phyloP scores from a whole-genome alignment of 805 yeast genomes.

The Cyberlindnera nakhonratchasimensis region DNA sequence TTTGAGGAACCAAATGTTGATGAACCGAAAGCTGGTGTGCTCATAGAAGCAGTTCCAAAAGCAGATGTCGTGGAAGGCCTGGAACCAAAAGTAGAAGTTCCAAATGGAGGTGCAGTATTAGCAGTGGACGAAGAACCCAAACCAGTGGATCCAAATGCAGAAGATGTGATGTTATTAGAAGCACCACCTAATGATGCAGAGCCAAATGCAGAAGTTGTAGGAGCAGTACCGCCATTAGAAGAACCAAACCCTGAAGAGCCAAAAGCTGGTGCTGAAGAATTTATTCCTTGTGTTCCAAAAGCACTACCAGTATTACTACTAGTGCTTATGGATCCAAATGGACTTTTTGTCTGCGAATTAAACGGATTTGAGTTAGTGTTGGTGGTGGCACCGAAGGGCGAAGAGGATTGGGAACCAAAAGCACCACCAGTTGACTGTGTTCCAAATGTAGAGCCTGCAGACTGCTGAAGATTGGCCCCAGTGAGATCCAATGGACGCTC shows the following conservation, averaged over 20 bases:
- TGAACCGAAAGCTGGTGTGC: slow-evolving; percentile 22
- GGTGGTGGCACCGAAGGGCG: slow-evolving; percentile 9
- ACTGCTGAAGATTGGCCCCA: slow-evolving; percentile 14
- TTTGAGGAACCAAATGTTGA: slow-evolving; percentile 8
- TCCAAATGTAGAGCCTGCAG: slow-evolving; percentile 7
- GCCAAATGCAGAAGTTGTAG: slow-evolving; percentile 15
- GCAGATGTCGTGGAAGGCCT: not conserved
- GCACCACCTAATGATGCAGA: too few species aligned
- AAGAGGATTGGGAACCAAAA: slow-evolving; percentile 15
- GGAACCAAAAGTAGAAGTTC: not conserved
- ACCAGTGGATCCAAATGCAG: slow-evolving; percentile 20
- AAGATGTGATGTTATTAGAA: slow-evolving; percentile 9
- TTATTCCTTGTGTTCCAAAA: slow-evolving; percentile 2
- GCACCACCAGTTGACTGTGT: slow-evolving; percentile 11
- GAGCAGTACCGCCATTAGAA: not conserved
- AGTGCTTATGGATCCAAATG: slow-evolving; percentile 1
- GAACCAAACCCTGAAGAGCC: slow-evolving; percentile 13
- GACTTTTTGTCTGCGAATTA: slow-evolving; percentile 3
- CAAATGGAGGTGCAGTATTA: not conserved
- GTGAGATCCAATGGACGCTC: slow-evolving; percentile 33
- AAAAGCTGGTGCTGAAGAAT: slow-evolving; percentile 9
- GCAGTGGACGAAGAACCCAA: slow-evolving; percentile 13
- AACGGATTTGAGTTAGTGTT: not conserved
- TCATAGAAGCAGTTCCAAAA: slow-evolving; percentile 3
- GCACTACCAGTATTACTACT: not conserved